Base-by-base conservation (phyloP, 805 yeast species). In the Starmerella khaoyaiensis region DNA sequence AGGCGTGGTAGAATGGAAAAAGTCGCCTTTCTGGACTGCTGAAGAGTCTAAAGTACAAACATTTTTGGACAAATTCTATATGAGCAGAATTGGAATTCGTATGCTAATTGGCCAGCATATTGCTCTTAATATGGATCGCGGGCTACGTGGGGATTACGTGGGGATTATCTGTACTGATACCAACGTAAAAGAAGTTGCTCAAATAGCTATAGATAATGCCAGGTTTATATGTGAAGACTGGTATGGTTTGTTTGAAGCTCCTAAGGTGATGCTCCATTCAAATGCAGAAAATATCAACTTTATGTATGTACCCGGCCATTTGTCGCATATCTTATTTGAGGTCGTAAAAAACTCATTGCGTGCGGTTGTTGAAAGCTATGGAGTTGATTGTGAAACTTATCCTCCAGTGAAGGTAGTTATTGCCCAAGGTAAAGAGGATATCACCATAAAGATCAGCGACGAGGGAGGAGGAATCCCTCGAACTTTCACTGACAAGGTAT, bases 61-160 rank as follows among this genome's bases (percentile, higher is more conserved):
- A 12, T 83, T 84, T 53, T 63, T 83, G 45, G 95, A 84, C 60
- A 59, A 90, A 22, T 83, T 83, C 55, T 83, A 84, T 63, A 76
- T 83, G 84, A 76, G 83, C 36, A 68, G 94, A 41, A 84, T 84
- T 44, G 95, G 95, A 2, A 84, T 84, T 43, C 69, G 95, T 46
- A 84, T 84, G 93, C 68, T 83, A 28, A 80, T 83, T 52, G 95
- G 94, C n/a, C 95, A 83, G 61, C 93, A 83, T 51, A 77, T 83
- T 46, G 87, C 94, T 1, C 67, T 83, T 35, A 76, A 74, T 60
- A 69, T 71, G 65, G 75, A 77, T 33, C 79, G 78, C 15, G 65
- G 69, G 19, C 49, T 57, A 27, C 58, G 67, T 15, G 68, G 66
- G 24, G 76, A 81, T 54, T 84, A 79, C 57, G 94, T 83, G 26